Base-by-base conservation (phyloP, 139 green algal species). In the Eudorina sp. region DNA sequence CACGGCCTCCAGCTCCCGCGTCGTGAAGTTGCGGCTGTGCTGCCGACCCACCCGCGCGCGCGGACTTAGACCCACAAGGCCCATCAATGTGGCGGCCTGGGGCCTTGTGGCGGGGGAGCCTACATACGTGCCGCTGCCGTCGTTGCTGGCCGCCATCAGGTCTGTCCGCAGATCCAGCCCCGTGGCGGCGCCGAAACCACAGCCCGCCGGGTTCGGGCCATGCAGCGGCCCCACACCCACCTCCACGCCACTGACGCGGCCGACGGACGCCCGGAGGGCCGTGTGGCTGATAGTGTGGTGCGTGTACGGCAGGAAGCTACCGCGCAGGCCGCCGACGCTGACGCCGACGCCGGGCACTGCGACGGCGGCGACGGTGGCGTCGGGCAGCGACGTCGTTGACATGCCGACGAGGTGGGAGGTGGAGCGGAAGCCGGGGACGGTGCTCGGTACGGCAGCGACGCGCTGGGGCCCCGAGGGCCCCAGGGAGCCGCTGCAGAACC, bases 21-120 rank as follows among this genome's bases (percentile, higher is more conserved):
- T 41, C 4, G 80, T 86, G 41, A 86, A 86, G n/a, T 74, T 86
- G n/a, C 80, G 80, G 80, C 80, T 86, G 53, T 43, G 29, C 4
- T 46, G 3, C 0, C 40, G 14, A 23, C 38, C 25, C 55, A 53
- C 31, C 31, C 13, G 9, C 38, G 1, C 9, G 27, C 5, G 53
- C 66, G 16, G 36, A 34, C 66, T 75, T 31, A 75, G 18, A 18
- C 66, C 66, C 14, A 46, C n/a, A 34, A 34, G 2, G 27, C 16
- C 62, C 19, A 29, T 40, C 62, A 72, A 5, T 31, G 62, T 72
- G 16, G 62, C 23, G 62, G 62, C 62, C 21, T 25, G 62, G n/a
- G 62, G 38, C 27, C 62, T 25, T 34, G 62, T 29, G 27, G 27
- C 62, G 27, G 16, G 62, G 36, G 62, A 31, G 62, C 62, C 23